These are phyloP conservation scores for Thyridium curvatum DNA, from an alignment of 2,329 filamentous ascomycete species.

Conservation along the genomic window DNA sequence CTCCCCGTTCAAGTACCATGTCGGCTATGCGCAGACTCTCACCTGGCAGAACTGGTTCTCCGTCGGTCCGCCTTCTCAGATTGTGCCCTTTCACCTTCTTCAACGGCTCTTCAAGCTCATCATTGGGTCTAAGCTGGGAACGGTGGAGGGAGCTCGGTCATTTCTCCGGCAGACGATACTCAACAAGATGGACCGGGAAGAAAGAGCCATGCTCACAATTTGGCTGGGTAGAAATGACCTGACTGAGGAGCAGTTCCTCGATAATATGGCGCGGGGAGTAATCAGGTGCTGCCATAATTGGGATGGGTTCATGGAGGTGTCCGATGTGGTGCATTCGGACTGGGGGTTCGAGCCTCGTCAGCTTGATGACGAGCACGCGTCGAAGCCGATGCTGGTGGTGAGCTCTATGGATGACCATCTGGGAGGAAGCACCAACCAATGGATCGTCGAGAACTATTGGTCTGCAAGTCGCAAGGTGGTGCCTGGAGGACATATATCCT, in stretches of 20 bases:
- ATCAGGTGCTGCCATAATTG: constrained; percentile 10
- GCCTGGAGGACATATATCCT: too few relatives aligned
- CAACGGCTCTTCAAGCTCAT: constrained; percentile 5
- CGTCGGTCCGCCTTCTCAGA: constrained; percentile 8
- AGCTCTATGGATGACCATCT: constrained; percentile 8
- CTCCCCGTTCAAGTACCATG: constrained; percentile 12
- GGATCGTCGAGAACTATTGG: constrained; percentile 12
- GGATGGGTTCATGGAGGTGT: constrained; percentile 16
- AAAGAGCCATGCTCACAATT: too few relatives aligned
- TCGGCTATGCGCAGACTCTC: constrained; percentile 8
- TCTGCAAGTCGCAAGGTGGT: constrained; percentile 1
- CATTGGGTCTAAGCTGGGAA: too few relatives aligned
- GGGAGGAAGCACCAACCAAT: constrained; percentile 11
- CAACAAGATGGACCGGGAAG: too few relatives aligned
- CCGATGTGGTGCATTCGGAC: constrained; percentile 14
- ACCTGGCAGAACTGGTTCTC: constrained; percentile 13
- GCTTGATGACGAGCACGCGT: constrained; percentile 10
- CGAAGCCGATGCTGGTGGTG: constrained; percentile 12
- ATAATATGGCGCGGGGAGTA: constrained; percentile 4
- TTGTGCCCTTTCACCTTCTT: constrained; percentile 9
- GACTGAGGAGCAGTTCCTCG: too few relatives aligned
- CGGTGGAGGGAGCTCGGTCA: too few relatives aligned
- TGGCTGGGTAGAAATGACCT: too few relatives aligned
- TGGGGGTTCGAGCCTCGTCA: constrained; percentile 13
- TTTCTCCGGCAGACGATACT: too few relatives aligned